These are phyloP conservation scores for Kwoniella mangroviensis DNA, from an alignment of 768 basidiomycete species.

Conservation along the genomic window DNA sequence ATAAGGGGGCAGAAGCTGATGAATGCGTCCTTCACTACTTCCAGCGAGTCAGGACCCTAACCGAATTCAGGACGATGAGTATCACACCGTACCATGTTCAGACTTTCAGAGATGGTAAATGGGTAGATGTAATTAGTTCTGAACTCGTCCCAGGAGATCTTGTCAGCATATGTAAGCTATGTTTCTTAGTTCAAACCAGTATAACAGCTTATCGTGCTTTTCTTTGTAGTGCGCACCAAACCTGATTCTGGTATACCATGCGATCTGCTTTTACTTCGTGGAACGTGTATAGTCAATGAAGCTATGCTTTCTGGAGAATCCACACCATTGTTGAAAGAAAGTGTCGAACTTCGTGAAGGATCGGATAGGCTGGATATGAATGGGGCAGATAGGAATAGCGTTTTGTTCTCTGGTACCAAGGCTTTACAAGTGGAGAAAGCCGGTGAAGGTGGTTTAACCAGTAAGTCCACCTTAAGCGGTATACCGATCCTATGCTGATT, in stretches of 20 bases:
- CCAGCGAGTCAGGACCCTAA: conserved; percentile 88
- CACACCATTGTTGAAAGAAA: conserved; percentile 94
- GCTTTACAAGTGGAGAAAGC: conserved; percentile 76
- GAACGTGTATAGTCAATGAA: conserved; percentile 96
- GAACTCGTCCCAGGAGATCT: conserved; percentile 90
- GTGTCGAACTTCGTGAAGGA: conserved; percentile 79
- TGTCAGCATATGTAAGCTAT: conserved; percentile 72
- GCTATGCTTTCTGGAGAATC: conserved; percentile 99
- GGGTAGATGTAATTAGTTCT: conserved; percentile 81
- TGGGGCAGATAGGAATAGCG: conserved; percentile 79
- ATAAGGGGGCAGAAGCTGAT: no score
- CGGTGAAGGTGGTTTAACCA: conserved; percentile 57
- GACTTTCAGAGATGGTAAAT: conserved; percentile 75
- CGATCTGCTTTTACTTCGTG: conserved; percentile 87
- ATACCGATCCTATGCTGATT: neutral
- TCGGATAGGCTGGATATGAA: conserved; percentile 82
- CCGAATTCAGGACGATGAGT: conserved; percentile 96
- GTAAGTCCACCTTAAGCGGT: conserved; percentile 48
- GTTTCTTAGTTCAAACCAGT: neutral
- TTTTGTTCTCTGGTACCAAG: conserved; percentile 97
- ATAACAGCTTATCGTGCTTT: neutral
- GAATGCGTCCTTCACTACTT: no score
- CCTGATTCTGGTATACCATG: conserved; percentile 89
- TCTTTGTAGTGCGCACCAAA: conserved; percentile 59
- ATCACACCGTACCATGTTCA: conserved; percentile 86